Evolutionary conservation across 1,139 yeast genomes (phyloP).

Genomic region (Saccharomycopsis hybrid): DNA sequence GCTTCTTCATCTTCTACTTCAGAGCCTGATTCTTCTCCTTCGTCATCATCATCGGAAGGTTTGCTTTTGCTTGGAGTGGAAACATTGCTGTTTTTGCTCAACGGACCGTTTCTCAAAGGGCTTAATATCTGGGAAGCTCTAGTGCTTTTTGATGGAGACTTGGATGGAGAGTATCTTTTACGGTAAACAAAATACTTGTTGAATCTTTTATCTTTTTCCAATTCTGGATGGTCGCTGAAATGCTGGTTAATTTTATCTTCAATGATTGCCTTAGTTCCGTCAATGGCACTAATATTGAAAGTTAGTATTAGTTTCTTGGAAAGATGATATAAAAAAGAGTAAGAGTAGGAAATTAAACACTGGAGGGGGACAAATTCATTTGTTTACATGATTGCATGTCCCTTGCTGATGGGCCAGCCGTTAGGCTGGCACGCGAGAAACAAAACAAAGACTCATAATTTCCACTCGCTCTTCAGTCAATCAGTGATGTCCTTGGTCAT

Average conservation of each 20-base stretch:
- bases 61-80: background rate
- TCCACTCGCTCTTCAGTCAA: too few species aligned
- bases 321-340: background rate
- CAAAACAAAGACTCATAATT: background rate
- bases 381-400: background rate
- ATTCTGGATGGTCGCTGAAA: conserved; percentile 29
- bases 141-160: background rate
- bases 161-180: conserved; percentile 23
- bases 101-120: background rate
- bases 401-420: background rate
- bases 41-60: conserved; percentile 3
- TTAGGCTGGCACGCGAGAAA: background rate
- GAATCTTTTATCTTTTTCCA: conserved; percentile 25
- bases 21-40: conserved; percentile 1
- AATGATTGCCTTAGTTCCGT: conserved; percentile 27
- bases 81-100: background rate
- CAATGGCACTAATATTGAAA: conserved; percentile 21
- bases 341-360: background rate
- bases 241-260: conserved; percentile 27
- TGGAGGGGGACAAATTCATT: background rate
- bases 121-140: background rate
- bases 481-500: too few species aligned
- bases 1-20: conserved; percentile 18
- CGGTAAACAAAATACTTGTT: conserved; percentile 26
- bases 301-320: background rate